These are phyloP conservation scores for Pseudogymnoascus sp. DNA, from an alignment of 2,329 filamentous ascomycete species.

Conservation along the genomic window DNA sequence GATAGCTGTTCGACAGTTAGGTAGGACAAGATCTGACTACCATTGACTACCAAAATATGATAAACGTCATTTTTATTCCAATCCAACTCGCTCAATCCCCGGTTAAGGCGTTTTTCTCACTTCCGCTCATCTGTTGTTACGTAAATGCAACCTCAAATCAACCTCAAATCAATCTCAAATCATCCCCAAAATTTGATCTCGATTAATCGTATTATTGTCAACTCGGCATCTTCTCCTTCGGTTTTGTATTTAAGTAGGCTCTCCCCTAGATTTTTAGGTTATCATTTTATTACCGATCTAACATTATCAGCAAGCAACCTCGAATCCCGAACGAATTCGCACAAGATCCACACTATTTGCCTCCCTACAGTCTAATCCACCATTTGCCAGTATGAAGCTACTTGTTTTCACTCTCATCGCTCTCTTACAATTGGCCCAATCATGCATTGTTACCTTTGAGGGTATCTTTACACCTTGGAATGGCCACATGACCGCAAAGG, in stretches of 20 bases:
- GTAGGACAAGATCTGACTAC: background rate
- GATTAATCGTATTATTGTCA: background rate
- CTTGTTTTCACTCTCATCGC: background rate
- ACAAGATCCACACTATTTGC: background rate
- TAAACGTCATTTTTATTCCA: background rate
- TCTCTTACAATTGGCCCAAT: background rate
- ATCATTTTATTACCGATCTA: background rate
- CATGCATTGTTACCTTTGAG: background rate
- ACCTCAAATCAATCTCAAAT: background rate
- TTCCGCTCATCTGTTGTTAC: background rate
- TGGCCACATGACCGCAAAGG: background rate
- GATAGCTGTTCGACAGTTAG: background rate
- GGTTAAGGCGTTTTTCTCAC: background rate
- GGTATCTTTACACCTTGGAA: background rate
- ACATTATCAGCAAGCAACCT: background rate
- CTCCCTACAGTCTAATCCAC: background rate
- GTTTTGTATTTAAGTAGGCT: background rate
- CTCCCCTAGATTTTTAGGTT: background rate
- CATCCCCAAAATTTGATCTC: background rate
- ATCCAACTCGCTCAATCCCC: background rate
- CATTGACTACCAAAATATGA: background rate
- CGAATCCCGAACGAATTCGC: background rate
- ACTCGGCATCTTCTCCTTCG: background rate
- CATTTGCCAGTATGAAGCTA: background rate
- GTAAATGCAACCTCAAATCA: background rate